Base-by-base conservation (phyloP, 176 grass and related monocot species). In the Musa troglodytarum region DNA sequence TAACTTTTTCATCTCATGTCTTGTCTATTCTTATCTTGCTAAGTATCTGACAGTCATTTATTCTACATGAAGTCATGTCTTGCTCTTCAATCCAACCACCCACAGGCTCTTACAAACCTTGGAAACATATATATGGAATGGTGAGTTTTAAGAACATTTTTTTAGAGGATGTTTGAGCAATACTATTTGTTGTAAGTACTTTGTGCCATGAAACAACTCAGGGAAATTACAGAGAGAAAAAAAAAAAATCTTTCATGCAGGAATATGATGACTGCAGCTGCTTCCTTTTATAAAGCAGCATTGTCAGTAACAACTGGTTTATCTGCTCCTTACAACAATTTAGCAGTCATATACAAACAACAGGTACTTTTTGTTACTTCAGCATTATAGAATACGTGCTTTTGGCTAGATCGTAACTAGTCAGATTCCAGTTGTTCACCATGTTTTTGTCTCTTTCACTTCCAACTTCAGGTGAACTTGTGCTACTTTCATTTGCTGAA, bases 121-220 rank as follows among this genome's bases (percentile, higher is more conserved):
- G 92, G 92, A 58, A 96, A 96, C 62, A 87, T 96, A 81, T 89
- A 96, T 55, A 91, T 96, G 92, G 92, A 96, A 75, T 91, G 92
- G 92, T 96, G 62, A 89, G 71, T 7, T 73, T 9, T 54, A 0
- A 73, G 49, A 73, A 53, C 57, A 62, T 19, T 6, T 62, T 19
- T 62, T 19, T 62, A n/a, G 17, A 62, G 54, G 20, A 23, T 68
- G 65, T 29, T 14, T 8, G 28, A 43, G 65, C 8, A 16, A 17
- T 29, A n/a, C 14, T 68, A 14, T 3, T 34, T 8, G 26, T 43
- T 34, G 13, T 17, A 5, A 1, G 16, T 17, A 43, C 34, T 43
- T 43, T 43, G 34, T 43, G 34, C 34, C 34, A 43, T 43, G 34
- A 43, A 43, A 43, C 1, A 20, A 7, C 65, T 68, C 11, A 43